Base-by-base conservation (phyloP, 208 protist species). In the Leishmania major region DNA sequence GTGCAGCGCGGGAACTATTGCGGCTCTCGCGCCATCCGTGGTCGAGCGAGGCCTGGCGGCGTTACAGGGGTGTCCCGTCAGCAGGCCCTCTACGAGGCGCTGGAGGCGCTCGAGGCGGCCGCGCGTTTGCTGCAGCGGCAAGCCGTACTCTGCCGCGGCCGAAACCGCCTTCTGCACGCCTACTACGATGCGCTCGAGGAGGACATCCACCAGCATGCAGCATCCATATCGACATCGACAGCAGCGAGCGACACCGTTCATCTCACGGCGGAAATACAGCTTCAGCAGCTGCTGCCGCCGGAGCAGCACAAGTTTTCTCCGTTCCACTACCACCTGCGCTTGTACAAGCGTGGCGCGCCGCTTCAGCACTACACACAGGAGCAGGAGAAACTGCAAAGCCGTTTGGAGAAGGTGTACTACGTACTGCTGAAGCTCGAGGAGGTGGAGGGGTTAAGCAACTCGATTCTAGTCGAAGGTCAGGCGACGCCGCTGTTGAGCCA, bases 111-210 rank as follows among this genome's bases (percentile, higher is more conserved):
- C 8, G 86, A 90, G 72, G 31, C 53, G 6, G 83, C 90, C 0
- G 72, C 87, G 17, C 85, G 90, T 10, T 64, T 85, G 6, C 79
- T 96, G 43, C 75, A 91, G 64, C 75, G 83, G 13, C 80, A 89
- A 19, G 45, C 86, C 1, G 66, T 60, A 25, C 62, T 85, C 10
- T 75, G 93, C n/a, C 70, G 83, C 28, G 62, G 77, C n/a, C 73
- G 88, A 17, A 76, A 87, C 25, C 75, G 84, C 4, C 43, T 94
- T 45, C 83, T 95, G 17, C 71, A 83, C 17, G 90, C 89, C 17
- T 96, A 96, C 80, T 95, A 95, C 81, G 51, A 79, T n/a, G 91
- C 87, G 0, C 55, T 95, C 51, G 93, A 96, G 74, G 87, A 88
- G 51, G 86, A 87, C 70, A 90, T 92, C 75, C 59, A 87, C 22